Conservation (phyloP, 768 basidiomycete species). For the Boletus reticuloceps region DNA sequence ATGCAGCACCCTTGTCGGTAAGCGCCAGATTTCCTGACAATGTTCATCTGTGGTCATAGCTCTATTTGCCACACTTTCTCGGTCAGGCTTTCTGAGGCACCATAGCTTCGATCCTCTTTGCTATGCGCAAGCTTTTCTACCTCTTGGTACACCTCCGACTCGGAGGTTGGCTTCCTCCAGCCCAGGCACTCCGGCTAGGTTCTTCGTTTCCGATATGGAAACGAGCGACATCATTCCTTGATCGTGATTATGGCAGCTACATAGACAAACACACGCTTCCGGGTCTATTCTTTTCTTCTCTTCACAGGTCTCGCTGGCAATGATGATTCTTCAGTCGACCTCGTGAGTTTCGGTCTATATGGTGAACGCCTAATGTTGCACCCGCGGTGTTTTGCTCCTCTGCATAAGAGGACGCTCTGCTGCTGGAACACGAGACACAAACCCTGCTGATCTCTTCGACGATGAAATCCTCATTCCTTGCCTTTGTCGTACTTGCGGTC, state of each 20-base stretch:
- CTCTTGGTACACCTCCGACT: neutral
- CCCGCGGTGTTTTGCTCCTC: neutral
- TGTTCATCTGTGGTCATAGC: neutral
- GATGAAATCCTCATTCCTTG: constrained; percentile 4
- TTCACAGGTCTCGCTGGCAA: neutral
- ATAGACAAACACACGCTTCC: neutral
- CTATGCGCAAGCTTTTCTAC: neutral
- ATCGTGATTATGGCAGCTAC: neutral
- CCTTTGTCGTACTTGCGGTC: constrained; percentile 8
- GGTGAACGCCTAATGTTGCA: neutral
- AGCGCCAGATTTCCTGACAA: neutral
- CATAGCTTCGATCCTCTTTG: neutral
- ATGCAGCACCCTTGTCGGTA: neutral
- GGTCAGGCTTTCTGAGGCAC: no score
- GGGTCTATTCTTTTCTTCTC: neutral
- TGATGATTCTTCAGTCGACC: neutral
- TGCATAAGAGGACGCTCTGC: constrained; percentile 12
- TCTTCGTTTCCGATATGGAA: neutral
- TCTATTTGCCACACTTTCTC: no score
- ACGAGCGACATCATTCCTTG: neutral
- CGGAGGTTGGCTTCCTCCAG: no score
- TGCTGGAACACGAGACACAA: neutral
- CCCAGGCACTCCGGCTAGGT: neutral
- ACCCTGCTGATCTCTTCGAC: neutral
- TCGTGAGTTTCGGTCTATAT: neutral